phyloP scores from a whole-genome alignment of 768 basidiomycete species.

The Tubosaeta sp. region DNA sequence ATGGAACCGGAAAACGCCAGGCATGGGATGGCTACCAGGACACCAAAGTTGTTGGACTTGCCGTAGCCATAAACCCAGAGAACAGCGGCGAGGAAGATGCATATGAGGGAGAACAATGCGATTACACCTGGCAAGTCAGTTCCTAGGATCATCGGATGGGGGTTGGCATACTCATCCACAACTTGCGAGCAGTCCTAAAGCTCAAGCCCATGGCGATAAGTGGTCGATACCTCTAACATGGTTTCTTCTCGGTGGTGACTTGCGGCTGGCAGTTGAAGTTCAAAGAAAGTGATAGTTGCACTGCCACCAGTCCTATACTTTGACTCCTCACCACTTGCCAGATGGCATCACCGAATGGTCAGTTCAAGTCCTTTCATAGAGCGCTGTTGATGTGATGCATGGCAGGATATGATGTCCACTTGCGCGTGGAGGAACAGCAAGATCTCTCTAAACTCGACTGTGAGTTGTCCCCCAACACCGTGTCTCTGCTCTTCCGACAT shows the following conservation, averaged over 20 bases:
- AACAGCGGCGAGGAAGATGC: conserved; percentile 34
- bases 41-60: conserved; percentile 36
- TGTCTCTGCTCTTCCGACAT: not conserved
- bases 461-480: conserved; percentile 9
- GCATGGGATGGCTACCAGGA: conserved; percentile 36
- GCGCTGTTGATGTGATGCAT: not conserved
- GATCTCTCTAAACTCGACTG: conserved; percentile 5
- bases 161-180: conserved; percentile 33
- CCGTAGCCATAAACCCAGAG: conserved; percentile 33
- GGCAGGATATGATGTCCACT: conserved; percentile 3
- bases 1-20: conserved; percentile 15
- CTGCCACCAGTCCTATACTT: conserved; percentile 5
- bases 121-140: conserved; percentile 28
- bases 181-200: conserved; percentile 41
- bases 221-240: not conserved
- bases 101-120: conserved; percentile 31
- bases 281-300: not conserved
- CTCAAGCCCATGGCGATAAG: conserved; percentile 35
- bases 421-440: not conserved
- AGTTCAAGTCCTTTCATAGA: not conserved
- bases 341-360: not conserved
- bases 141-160: not conserved
- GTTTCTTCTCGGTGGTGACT: not conserved
- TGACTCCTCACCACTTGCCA: not conserved
- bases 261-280: conserved; percentile 8